phyloP scores from a whole-genome alignment of 2,329 filamentous ascomycete species.

The Neopestalotiopsis sp. region DNA sequence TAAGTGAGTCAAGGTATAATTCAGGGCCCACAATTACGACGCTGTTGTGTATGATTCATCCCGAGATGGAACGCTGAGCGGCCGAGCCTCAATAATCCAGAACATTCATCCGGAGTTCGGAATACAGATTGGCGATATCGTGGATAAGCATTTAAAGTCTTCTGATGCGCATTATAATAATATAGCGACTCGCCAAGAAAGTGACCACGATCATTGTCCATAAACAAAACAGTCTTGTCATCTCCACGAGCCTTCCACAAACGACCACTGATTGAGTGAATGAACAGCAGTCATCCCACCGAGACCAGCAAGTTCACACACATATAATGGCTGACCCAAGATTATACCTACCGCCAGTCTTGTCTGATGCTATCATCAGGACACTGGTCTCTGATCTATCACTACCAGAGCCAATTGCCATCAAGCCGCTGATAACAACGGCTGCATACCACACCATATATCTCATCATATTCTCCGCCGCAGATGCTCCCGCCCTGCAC shows the following conservation, averaged over 20 bases:
- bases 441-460: conserved; percentile 18
- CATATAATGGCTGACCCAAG: conserved; percentile 14
- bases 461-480: conserved; percentile 1
- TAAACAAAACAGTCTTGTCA: background rate
- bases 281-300: background rate
- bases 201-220: no score
- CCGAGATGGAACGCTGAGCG: background rate
- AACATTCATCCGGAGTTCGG: background rate
- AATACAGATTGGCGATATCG: background rate
- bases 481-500: background rate
- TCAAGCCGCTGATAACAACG: conserved; percentile 12
- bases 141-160: background rate
- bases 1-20: background rate
- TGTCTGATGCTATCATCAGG: conserved; percentile 11
- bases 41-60: background rate
- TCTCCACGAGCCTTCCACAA: background rate
- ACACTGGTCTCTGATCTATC: conserved; percentile 1
- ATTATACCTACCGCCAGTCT: conserved; percentile 15
- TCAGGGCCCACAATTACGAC: background rate
- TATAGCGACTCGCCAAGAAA: no score
- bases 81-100: background rate
- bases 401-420: conserved; percentile 2
- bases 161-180: no score
- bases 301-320: background rate
- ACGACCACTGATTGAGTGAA: background rate